Conservation (phyloP, 768 basidiomycete species). For the Leccinum subgranulosum region DNA sequence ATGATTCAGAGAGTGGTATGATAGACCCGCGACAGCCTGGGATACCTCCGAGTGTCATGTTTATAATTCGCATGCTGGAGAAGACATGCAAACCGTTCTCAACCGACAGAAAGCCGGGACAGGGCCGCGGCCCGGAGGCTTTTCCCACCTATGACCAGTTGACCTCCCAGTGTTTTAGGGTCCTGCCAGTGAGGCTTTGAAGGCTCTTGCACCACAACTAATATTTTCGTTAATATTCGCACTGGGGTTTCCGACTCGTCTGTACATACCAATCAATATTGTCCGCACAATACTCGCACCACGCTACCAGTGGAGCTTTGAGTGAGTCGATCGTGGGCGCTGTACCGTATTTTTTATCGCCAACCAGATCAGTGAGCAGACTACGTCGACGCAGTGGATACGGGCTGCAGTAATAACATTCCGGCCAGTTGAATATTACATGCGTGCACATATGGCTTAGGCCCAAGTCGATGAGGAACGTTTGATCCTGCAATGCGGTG, state of each 20-base stretch:
- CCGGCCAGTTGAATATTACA: no score
- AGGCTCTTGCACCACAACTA: background rate
- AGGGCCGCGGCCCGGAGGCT: background rate
- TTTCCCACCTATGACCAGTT: background rate
- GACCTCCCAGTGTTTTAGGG: no score
- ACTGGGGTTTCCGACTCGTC: background rate
- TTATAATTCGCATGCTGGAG: background rate
- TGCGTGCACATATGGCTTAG: no score
- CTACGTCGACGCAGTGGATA: background rate
- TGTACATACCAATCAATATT: background rate
- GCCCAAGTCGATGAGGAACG: no score
- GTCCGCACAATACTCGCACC: no score
- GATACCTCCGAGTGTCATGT: background rate
- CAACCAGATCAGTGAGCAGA: no score
- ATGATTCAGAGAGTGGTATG: background rate
- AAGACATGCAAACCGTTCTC: background rate
- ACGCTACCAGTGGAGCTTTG: no score
- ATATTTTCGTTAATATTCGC: background rate
- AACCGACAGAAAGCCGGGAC: background rate
- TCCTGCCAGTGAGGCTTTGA: background rate
- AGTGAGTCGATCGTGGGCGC: no score
- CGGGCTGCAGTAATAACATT: no score
- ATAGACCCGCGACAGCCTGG: conserved; percentile 8
- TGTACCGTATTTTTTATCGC: no score
- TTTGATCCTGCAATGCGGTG: no score